Conservation (phyloP, 306 rosid species). For the Lathyrus aphaca region DNA sequence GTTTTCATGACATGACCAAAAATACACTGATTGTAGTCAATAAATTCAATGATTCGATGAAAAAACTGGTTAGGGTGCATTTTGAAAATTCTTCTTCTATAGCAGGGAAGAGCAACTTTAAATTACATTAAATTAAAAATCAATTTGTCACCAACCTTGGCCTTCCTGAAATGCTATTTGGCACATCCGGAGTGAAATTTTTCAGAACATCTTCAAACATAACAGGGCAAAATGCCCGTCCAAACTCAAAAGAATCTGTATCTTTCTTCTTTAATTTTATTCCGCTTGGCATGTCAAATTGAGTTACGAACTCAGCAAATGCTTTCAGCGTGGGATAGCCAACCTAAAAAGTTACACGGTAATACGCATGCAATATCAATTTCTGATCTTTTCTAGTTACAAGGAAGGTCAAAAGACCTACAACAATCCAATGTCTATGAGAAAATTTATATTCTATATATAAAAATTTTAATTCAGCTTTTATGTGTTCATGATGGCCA, state of each 20-base stretch:
- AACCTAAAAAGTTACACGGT: slow-evolving; percentile 50
- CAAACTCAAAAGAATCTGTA: slow-evolving; percentile 54
- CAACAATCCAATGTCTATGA: background rate
- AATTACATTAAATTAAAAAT: background rate
- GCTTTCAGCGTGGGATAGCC: slow-evolving; percentile 80
- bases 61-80: slow-evolving; percentile 1
- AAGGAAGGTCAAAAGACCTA: slow-evolving; percentile 13
- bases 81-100: background rate
- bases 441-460: slow-evolving; percentile 1
- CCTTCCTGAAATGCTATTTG: slow-evolving; percentile 69
- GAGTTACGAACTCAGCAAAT: slow-evolving; percentile 70
- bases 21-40: slow-evolving; percentile 1
- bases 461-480: background rate
- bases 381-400: background rate
- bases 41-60: background rate
- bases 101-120: background rate
- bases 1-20: slow-evolving; percentile 1
- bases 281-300: slow-evolving; percentile 65
- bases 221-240: slow-evolving; percentile 76
- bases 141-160: slow-evolving; percentile 71
- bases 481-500: slow-evolving; percentile 4
- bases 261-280: slow-evolving; percentile 56
- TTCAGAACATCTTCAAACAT: slow-evolving; percentile 84
- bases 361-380: slow-evolving; percentile 29
- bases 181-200: slow-evolving; percentile 75